Conservation (phyloP, 192 early-diverging fungal genomes). For the Geranomyces variabilis region DNA sequence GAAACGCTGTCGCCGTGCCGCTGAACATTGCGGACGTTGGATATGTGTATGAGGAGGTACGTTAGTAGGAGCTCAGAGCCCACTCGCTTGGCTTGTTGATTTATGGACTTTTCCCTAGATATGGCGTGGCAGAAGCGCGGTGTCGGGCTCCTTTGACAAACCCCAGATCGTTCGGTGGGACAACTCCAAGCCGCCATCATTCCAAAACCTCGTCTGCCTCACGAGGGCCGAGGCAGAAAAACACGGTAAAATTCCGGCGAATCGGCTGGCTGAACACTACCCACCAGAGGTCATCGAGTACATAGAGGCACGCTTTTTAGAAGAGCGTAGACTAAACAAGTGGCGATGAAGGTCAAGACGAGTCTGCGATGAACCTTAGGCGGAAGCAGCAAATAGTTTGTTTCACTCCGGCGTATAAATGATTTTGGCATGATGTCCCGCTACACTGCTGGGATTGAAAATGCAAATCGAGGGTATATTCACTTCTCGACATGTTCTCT, state of each 20-base stretch:
- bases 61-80: not conserved
- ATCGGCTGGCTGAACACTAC: conserved; percentile 57
- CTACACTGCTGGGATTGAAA: no score
- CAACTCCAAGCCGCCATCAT: conserved; percentile 59
- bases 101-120: conserved; percentile 47
- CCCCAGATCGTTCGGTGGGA: conserved; percentile 81
- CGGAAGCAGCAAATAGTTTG: no score
- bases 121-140: conserved; percentile 76
- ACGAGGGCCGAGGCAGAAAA: conserved; percentile 76
- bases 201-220: conserved; percentile 82
- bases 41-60: conserved; percentile 82
- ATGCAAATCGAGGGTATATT: no score
- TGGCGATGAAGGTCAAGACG: conserved; percentile 13
- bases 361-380: no score
- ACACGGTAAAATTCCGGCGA: conserved; percentile 55
- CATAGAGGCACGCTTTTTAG: conserved; percentile 35
- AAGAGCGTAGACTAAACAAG: conserved; percentile 23
- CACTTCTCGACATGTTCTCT: not conserved
- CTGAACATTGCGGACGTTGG: conserved; percentile 74
- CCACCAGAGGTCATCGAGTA: conserved; percentile 54
- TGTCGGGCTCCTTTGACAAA: conserved; percentile 70
- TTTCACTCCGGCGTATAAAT: no score
- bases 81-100: no score
- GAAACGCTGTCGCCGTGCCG: conserved; percentile 32
- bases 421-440: no score